Base-by-base conservation (phyloP, 768 basidiomycete genomes). In the Trametes punicea region DNA sequence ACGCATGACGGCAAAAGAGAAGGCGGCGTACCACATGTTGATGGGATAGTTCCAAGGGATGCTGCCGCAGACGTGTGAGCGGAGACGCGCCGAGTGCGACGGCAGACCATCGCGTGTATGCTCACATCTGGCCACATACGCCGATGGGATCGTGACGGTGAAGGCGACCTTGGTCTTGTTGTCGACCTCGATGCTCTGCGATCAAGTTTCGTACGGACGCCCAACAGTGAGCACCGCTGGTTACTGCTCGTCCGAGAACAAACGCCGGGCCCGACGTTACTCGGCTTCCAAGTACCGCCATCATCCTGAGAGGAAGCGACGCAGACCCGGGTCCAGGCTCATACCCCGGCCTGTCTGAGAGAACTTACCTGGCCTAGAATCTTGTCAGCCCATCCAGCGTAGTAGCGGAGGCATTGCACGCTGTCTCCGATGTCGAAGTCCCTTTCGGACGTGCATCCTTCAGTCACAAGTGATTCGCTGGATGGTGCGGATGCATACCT, bases 311-410 rank as follows among this genome's bases (percentile, higher is more conserved):
- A 16, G 3, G 50, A 51, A 20, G 50, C 36, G 9, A 20, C 23
- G 33, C 42, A 11, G 25, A 27, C 42, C 42, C 20, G 26, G 15
- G 11, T n/a, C 44, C 38, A 16, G 25, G 26, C 1, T 8, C 26
- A 11, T 11, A n/a, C n/a, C n/a, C n/a, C n/a, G n/a, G 30, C 31
- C 30, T 25, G 23, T 34, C 25, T 33, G 48, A 46, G 26, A n/a
- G 15, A 29, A 70, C 72, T 62, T 60, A 87, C 88, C 81, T 95
- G 84, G 20, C 97, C 96, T 23, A 79, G 73, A 47, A 97, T 86
- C 74, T 98, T 98, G 75, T 98, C 95, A 8, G 92, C 91, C 89
- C 90, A 95, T 21, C 95, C 95, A 34, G 93, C 95, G 67, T 94
- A 97, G 73, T 98, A 97, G 46, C 91, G 80, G 48, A 93, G 72